Percentiles rank a stretch among this genome's conserved stretches.
phyloP scores from a whole-genome alignment of 108 stramenopile genomes.

The Poteriospumella lacustris region DNA sequence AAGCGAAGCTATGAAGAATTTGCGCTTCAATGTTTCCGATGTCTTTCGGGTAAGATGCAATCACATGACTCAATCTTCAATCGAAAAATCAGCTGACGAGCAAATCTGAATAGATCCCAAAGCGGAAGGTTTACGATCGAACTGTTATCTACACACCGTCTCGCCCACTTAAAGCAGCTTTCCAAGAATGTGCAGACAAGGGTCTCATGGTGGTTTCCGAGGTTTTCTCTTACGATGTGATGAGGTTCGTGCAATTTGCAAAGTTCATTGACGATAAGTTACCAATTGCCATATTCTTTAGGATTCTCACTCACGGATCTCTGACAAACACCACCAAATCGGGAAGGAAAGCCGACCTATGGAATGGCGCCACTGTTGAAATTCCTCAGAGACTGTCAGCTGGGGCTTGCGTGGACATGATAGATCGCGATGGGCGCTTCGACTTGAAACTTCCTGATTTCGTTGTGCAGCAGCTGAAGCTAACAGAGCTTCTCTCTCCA shows the following conservation, averaged over 20 bases:
- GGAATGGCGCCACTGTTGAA: slow-evolving; percentile 1
- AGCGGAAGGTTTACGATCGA: neutral
- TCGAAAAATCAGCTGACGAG: neutral
- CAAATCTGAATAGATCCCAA: no score
- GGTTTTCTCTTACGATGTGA: slow-evolving; percentile 4
- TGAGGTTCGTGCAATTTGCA: neutral
- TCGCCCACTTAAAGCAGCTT: neutral
- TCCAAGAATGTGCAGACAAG: neutral
- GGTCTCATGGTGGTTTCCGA: neutral
- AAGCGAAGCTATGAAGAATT: neutral
- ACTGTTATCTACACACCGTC: neutral
- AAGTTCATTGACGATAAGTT: neutral
- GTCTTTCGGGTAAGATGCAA: neutral
- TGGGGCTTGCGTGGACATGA: neutral
- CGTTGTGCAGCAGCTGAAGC: neutral
- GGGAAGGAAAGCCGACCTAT: neutral
- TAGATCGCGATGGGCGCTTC: slow-evolving; percentile 11
- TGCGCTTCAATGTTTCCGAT: neutral
- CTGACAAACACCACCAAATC: neutral
- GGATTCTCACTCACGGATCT: neutral
- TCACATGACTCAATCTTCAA: neutral
- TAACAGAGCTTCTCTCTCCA: neutral
- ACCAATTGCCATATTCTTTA: neutral
- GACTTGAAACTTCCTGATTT: slow-evolving; percentile 24
- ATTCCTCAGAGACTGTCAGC: neutral